Evolutionary conservation across 2,329 filamentous ascomycete species (phyloP).

Genomic region (Clonostachys rhizophaga): DNA sequence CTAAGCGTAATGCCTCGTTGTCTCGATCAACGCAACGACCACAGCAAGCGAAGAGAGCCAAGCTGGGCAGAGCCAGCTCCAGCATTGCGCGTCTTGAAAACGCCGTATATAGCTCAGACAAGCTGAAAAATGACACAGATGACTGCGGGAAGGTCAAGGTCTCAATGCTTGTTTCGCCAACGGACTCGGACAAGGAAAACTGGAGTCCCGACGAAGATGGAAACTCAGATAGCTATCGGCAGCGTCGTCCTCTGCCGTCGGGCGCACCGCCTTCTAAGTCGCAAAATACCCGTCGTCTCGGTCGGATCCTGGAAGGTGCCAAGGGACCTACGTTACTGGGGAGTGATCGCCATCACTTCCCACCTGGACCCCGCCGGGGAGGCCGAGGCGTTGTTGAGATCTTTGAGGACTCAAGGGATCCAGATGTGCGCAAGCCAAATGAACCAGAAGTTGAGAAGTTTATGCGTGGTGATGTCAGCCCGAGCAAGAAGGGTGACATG

Average conservation of each 20-base stretch:
- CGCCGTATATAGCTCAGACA: constrained; percentile 2
- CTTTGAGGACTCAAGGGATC: constrained; percentile 40
- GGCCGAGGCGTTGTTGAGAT: constrained; percentile 31
- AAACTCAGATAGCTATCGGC: constrained; percentile 23
- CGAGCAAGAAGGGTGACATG: constrained; percentile 73
- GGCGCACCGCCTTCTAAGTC: constrained; percentile 7
- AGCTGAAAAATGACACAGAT: constrained; percentile 7
- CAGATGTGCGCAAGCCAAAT: constrained; percentile 25
- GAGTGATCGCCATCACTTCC: background rate
- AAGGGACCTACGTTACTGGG: background rate
- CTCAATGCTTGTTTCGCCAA: constrained; percentile 27
- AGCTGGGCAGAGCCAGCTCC: constrained; percentile 55
- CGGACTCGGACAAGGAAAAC: constrained; percentile 94
- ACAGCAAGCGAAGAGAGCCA: constrained; percentile 54
- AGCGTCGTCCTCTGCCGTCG: constrained; percentile 24
- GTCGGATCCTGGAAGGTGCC: background rate
- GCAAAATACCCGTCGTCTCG: constrained; percentile 16
- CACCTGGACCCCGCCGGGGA: background rate
- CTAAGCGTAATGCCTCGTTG: constrained; percentile 57
- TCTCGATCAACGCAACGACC: constrained; percentile 17
- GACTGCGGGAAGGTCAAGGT: constrained; percentile 22
- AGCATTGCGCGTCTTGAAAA: constrained; percentile 59
- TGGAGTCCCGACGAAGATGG: constrained; percentile 58
- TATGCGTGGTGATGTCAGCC: constrained; percentile 63
- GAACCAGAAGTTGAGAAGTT: constrained; percentile 62